phyloP scores from a whole-genome alignment of 352 stramenopile species.

The Aphanomyces stellatus region DNA sequence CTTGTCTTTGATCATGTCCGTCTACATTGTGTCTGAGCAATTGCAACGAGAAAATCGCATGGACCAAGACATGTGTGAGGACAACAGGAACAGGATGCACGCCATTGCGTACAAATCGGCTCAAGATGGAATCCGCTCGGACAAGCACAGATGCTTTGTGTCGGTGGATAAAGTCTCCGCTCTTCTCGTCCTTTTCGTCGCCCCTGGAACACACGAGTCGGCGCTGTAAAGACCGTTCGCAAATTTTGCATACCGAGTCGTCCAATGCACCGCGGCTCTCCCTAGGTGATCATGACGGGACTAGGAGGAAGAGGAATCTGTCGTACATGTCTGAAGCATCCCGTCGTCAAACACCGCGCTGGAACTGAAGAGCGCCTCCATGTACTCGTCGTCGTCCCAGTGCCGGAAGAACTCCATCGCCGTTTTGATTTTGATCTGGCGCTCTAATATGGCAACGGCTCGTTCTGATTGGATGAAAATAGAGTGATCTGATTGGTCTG shows the following conservation, averaged over 20 bases:
- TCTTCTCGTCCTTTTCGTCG: too few relatives aligned
- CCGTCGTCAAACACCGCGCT: slow-evolving; percentile 4
- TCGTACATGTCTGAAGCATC: slow-evolving; percentile 4
- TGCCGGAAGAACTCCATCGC: slow-evolving; percentile 1
- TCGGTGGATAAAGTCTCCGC: not conserved
- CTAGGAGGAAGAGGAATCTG: not conserved
- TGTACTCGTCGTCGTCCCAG: slow-evolving; percentile 16
- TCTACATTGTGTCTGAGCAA: not conserved
- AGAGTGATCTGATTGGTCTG: too few relatives aligned
- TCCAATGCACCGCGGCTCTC: slow-evolving; percentile 13
- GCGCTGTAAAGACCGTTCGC: too few relatives aligned
- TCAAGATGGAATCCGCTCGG: not conserved
- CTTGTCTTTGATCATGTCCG: not conserved
- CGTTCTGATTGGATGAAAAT: too few relatives aligned
- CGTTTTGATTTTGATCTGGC: not conserved
- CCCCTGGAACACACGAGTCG: too few relatives aligned
- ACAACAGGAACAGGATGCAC: slow-evolving; percentile 12
- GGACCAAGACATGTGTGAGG: slow-evolving; percentile 7
- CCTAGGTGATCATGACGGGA: not conserved
- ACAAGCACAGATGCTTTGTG: slow-evolving; percentile 3
- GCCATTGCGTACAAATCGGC: slow-evolving; percentile 7
- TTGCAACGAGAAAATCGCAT: not conserved
- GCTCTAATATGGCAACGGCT: too few relatives aligned
- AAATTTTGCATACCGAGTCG: not conserved
- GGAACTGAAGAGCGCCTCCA: slow-evolving; percentile 18